These are phyloP conservation scores for Dalbergia oliveri DNA, from an alignment of 306 rosid genomes.

Conservation along the genomic window DNA sequence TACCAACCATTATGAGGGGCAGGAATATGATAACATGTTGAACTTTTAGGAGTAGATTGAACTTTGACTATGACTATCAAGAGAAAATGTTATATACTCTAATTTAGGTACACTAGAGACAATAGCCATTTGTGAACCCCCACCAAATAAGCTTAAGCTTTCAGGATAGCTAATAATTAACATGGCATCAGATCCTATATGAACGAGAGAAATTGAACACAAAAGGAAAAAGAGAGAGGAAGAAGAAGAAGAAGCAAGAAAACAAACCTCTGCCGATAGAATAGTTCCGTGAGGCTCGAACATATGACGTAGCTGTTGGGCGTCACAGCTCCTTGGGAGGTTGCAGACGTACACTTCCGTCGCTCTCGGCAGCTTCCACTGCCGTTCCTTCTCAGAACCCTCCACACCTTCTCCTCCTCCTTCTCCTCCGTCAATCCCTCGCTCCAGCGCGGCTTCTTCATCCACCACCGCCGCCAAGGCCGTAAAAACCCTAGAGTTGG, in stretches of 20 bases:
- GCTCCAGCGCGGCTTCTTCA: conserved; percentile 30
- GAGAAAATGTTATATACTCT: too few relatives aligned
- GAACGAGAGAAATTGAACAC: not conserved
- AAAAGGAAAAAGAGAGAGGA: not conserved
- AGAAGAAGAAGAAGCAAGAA: not conserved
- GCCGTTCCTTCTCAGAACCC: conserved; percentile 31
- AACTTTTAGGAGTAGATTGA: too few relatives aligned
- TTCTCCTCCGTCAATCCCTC: conserved; percentile 13
- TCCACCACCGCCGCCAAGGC: conserved; percentile 48
- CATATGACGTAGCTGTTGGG: conserved; percentile 58
- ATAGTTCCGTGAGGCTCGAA: conserved; percentile 68
- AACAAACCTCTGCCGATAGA: conserved; percentile 61
- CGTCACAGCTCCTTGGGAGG: conserved; percentile 67
- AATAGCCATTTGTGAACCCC: too few relatives aligned
- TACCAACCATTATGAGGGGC: too few relatives aligned
- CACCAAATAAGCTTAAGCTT: too few relatives aligned
- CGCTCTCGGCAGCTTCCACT: conserved; percentile 44
- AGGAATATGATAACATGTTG: too few relatives aligned
- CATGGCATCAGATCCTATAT: too few relatives aligned
- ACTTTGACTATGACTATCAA: too few relatives aligned
- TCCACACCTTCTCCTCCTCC: conserved; percentile 28
- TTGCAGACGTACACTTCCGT: conserved; percentile 74
- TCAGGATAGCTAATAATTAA: too few relatives aligned
- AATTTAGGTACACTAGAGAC: too few relatives aligned
- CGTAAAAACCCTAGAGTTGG: conserved; percentile 29